Percentiles rank a stretch among this genome's conserved stretches.
Evolutionary conservation across 2,329 filamentous ascomycete species (phyloP).

Genomic region (Paramyrothecium sp.): DNA sequence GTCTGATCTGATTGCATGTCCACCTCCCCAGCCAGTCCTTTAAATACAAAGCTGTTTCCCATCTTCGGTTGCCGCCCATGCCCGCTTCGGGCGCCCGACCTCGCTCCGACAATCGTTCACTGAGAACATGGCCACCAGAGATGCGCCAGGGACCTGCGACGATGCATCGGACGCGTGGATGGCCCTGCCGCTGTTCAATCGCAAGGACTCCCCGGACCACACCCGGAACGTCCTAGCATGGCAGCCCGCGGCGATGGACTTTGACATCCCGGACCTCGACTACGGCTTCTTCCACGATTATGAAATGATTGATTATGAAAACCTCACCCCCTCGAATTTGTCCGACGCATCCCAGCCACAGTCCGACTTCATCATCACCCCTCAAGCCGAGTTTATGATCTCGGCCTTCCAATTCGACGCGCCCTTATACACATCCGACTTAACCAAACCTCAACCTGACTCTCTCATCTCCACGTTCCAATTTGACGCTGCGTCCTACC

Average conservation of each 20-base stretch:
- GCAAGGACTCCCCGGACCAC: slow-evolving; percentile 4
- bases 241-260: background rate
- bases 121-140: background rate
- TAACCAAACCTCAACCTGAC: background rate
- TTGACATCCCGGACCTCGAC: background rate
- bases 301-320: background rate
- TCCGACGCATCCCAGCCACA: background rate
- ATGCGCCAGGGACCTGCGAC: background rate
- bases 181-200: slow-evolving; percentile 4
- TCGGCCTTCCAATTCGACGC: background rate
- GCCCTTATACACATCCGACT: background rate
- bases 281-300: background rate
- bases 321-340: background rate
- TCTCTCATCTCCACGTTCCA: background rate
- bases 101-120: background rate
- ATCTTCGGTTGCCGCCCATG: too few species aligned
- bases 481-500: background rate
- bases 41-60: too few species aligned
- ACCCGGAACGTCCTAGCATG: slow-evolving; percentile 1
- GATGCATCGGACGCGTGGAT: slow-evolving; percentile 2
- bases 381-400: background rate
- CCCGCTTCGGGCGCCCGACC: too few species aligned
- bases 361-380: background rate
- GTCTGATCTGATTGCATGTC: too few species aligned
- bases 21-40: too few species aligned